A percentile compares a stretch with the other conserved stretches of the same genome.
Conservation (phyloP, 169 alveolate genomes). For the Pseudocohnilembus persalinus region DNA sequence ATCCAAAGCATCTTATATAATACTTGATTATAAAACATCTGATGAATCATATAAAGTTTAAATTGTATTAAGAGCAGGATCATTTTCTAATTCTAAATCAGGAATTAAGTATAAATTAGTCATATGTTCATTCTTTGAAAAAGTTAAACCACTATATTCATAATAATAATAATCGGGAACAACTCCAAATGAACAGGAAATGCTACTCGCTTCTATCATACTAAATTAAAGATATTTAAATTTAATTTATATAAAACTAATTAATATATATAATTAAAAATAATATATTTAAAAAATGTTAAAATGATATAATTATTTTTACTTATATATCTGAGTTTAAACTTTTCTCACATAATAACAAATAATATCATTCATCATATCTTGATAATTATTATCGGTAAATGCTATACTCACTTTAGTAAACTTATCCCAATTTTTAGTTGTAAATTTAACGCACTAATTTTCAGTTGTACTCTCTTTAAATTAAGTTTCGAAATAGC, state of each 20-base stretch:
- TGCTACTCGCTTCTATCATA: conserved; percentile 7
- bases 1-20: neutral
- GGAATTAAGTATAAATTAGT: conserved; percentile 24
- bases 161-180: neutral
- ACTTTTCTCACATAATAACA: conserved; percentile 11
- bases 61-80: neutral
- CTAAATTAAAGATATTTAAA: too few relatives aligned
- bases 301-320: neutral
- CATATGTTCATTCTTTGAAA: neutral
- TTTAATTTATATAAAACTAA: neutral
- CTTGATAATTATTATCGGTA: neutral
- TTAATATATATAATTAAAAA: neutral
- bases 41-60: conserved; percentile 7
- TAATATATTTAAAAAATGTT: too few relatives aligned
- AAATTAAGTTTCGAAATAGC: conserved; percentile 13
- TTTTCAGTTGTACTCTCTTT: neutral
- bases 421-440: conserved; percentile 19
- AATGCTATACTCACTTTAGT: conserved; percentile 21
- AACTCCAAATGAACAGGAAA: neutral
- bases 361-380: conserved; percentile 11
- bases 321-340: conserved; percentile 13
- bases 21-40: neutral
- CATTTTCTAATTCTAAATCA: conserved; percentile 13
- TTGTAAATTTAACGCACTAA: neutral
- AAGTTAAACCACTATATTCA: conserved; percentile 7